Conservation (phyloP, 805 yeast genomes). For the Vanderwaltozyma verrucispora region DNA sequence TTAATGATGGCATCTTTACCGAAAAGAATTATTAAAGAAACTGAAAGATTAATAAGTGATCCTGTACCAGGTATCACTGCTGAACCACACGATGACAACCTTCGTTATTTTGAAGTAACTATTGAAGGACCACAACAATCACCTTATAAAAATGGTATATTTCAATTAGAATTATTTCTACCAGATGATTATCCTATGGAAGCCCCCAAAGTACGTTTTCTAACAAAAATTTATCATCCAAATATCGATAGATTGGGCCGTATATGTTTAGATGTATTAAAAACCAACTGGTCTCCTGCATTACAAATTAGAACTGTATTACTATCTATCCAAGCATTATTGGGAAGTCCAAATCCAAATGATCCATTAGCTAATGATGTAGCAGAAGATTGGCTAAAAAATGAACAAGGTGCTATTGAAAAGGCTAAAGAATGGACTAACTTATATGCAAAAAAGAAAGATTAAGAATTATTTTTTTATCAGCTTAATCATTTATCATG, state of each 20-base stretch:
- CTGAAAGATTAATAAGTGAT: constrained; percentile 82
- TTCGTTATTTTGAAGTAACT: constrained; percentile 85
- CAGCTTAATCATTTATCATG: too few species aligned
- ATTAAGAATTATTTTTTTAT: too few species aligned
- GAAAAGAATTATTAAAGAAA: constrained; percentile 90
- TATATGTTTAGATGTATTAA: constrained; percentile 89
- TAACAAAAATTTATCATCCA: constrained; percentile 93
- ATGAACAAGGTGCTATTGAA: constrained; percentile 67
- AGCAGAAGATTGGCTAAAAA: constrained; percentile 90
- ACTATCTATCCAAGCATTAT: constrained; percentile 81
- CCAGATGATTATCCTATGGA: constrained; percentile 99
- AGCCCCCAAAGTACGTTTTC: constrained; percentile 90
- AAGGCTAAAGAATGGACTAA: constrained; percentile 53
- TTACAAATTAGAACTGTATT: constrained; percentile 88
- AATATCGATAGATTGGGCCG: constrained; percentile 93
- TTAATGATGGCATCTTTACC: constrained; percentile 51
- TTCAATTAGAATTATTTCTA: constrained; percentile 73
- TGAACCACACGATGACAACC: constrained; percentile 84
- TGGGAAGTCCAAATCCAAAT: constrained; percentile 96
- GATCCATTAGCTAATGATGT: constrained; percentile 98
- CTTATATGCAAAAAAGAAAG: constrained; percentile 23
- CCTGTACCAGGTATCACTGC: constrained; percentile 97
- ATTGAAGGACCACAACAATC: constrained; percentile 87
- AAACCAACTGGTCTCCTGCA: constrained; percentile 97
- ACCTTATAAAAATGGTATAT: constrained; percentile 81